These are phyloP conservation scores for Talaromyces sp. DNA, from an alignment of 2,329 filamentous ascomycete species.

Conservation along the genomic window DNA sequence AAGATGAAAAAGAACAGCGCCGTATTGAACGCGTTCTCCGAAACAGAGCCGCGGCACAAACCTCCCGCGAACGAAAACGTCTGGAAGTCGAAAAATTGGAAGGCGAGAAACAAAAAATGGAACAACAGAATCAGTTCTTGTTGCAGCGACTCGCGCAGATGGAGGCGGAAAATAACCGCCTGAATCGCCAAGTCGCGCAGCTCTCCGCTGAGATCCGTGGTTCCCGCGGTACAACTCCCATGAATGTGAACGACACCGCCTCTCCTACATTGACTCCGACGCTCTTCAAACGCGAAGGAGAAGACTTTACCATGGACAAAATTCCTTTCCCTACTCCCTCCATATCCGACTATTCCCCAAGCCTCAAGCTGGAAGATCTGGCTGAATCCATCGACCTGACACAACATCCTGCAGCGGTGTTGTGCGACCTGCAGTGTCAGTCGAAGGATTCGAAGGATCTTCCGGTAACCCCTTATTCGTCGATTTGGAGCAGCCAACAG, in stretches of 20 bases:
- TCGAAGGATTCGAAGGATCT: slow-evolving; percentile 58
- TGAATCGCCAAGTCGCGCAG: slow-evolving; percentile 50
- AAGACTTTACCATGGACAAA: slow-evolving; percentile 40
- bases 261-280: slow-evolving; percentile 41
- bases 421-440: slow-evolving; percentile 99
- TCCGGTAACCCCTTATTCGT: slow-evolving; percentile 41
- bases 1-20: slow-evolving; percentile 97
- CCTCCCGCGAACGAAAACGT: slow-evolving; percentile 89
- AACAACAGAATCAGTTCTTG: slow-evolving; percentile 69
- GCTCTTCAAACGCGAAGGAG: slow-evolving; percentile 44
- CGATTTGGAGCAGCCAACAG: slow-evolving; percentile 29
- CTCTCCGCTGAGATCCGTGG: slow-evolving; percentile 46
- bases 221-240: slow-evolving; percentile 39
- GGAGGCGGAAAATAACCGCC: slow-evolving; percentile 52
- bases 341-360: slow-evolving; percentile 38
- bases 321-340: slow-evolving; percentile 41
- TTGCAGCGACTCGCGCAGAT: slow-evolving; percentile 61
- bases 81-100: slow-evolving; percentile 82
- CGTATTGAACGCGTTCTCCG: slow-evolving; percentile 95
- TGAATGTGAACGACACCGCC: slow-evolving; percentile 32
- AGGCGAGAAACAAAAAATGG: slow-evolving; percentile 60
- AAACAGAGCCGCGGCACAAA: slow-evolving; percentile 93
- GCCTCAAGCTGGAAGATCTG: slow-evolving; percentile 41
- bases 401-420: slow-evolving; percentile 99
- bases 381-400: slow-evolving; percentile 76